Evolutionary conservation across 2,329 filamentous ascomycete species (phyloP), one percentile per base, ranked within the genome.

Genomic region (Xylaria sp.): DNA sequence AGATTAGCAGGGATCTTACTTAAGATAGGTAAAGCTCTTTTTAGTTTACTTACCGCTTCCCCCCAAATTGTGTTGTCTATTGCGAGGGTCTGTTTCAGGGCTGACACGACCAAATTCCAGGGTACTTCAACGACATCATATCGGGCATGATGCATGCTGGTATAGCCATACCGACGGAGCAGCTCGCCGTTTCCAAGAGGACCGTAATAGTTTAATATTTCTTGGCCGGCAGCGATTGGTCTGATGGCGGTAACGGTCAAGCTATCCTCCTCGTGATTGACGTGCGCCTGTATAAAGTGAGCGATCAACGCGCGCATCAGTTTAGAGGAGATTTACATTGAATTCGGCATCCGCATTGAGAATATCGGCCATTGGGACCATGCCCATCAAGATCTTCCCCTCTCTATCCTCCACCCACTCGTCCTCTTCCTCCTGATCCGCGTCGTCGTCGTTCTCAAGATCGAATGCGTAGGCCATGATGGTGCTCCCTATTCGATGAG

Each of bases 381-480:
- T 96, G 59, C 92, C 94, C 79, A 97, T 92, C 76, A 85, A 80
- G 0, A 82, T 80, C 69, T 83, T 83, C 9, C 82, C 83, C 2
- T 89, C 84, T 57, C 84, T 84, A 63, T 91, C 89, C 63, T 90
- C 88, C 0, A 90, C 84, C 82, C 90, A 91, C 49, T 87, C 88
- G 27, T 89, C 88, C 6, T 86, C 81, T 2, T 89, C 86, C 1
- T 88, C 87, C 0, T 87, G 83, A 4, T 89, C 83, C 25, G 88
- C 85, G 0, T 81, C 86, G 0, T 81, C 76, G 3, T 81, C 80
- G 7, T 82, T 83, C 54, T 88, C 86, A 6, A 97, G 86, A 72
- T 97, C 94, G 76, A 97, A 97, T 0, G 93, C 93, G 76, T 97
- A 97, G 0, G 93, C 91, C 93, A 97, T 96, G 71, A 97, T 95